These are phyloP conservation scores for Cercospora zeae-maydis DNA, from an alignment of 2,329 filamentous ascomycete genomes.

Conservation along the genomic window DNA sequence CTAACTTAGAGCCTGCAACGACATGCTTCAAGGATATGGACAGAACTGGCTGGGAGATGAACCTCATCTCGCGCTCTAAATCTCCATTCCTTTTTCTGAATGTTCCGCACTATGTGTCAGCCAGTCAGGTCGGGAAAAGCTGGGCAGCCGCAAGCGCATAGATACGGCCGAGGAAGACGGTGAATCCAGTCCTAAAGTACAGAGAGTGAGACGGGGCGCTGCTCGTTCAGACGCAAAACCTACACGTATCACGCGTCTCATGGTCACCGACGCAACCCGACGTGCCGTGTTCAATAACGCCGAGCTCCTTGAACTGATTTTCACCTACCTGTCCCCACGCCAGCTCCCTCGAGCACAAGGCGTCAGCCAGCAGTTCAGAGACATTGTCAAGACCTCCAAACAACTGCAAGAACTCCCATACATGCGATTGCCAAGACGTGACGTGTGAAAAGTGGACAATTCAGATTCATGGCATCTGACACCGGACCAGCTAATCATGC, in stretches of 20 bases:
- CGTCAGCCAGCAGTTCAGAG: neutral
- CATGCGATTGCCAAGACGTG: neutral
- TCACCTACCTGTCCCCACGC: neutral
- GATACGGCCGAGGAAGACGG: neutral
- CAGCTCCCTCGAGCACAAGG: neutral
- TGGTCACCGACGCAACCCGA: neutral
- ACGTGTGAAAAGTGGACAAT: neutral
- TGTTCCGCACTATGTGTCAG: too few species aligned
- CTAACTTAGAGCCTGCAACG: neutral
- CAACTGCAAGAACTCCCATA: neutral
- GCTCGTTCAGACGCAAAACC: neutral
- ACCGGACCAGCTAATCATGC: neutral
- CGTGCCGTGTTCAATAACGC: slow-evolving; percentile 4
- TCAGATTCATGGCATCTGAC: too few species aligned
- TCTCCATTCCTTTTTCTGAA: neutral
- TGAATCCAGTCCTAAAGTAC: neutral
- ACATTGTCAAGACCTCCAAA: neutral
- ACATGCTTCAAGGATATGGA: neutral
- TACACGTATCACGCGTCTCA: neutral
- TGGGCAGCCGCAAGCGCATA: neutral
- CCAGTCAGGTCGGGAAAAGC: too few species aligned
- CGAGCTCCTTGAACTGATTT: slow-evolving; percentile 4
- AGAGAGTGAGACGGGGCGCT: neutral
- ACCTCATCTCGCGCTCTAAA: neutral
- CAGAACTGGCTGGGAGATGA: neutral